Conservation (phyloP, 345 rosid species). For the Camelina hispida region DNA sequence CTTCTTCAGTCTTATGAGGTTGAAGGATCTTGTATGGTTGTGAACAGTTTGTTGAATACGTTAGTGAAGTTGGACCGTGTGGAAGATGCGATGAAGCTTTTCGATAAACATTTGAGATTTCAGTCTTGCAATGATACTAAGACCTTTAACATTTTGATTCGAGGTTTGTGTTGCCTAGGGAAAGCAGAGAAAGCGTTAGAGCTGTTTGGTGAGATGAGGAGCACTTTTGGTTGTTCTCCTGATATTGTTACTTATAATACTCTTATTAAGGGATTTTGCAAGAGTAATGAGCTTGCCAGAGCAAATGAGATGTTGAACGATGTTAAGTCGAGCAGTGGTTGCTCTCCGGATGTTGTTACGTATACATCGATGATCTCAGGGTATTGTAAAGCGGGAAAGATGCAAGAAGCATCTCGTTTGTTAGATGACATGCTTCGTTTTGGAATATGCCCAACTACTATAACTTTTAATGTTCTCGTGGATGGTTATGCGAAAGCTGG, state of each 20-base stretch:
- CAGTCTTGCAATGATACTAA: constrained; percentile 60
- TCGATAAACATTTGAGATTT: constrained; percentile 52
- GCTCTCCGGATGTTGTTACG: constrained; percentile 64
- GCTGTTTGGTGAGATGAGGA: constrained; percentile 61
- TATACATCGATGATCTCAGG: constrained; percentile 79
- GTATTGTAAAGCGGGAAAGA: constrained; percentile 71
- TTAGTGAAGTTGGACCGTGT: constrained; percentile 59
- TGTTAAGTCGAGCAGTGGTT: constrained; percentile 45
- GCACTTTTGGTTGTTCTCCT: constrained; percentile 64
- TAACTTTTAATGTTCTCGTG: constrained; percentile 80
- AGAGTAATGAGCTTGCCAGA: constrained; percentile 57
- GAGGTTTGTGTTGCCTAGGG: constrained; percentile 64
- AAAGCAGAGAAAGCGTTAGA: constrained; percentile 58
- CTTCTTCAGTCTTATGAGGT: constrained; percentile 56
- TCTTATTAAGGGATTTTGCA: constrained; percentile 76
- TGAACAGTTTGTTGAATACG: constrained; percentile 61
- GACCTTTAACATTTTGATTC: constrained; percentile 77
- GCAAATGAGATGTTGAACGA: constrained; percentile 59
- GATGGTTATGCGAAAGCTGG: constrained; percentile 82
- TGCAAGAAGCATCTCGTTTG: constrained; percentile 64
- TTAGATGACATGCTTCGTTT: constrained; percentile 63
- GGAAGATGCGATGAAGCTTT: constrained; percentile 62
- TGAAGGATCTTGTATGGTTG: constrained; percentile 44
- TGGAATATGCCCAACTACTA: constrained; percentile 56
- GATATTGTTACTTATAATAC: constrained; percentile 75